These are phyloP conservation scores for Talaromyces sp. DNA, from an alignment of 2,329 filamentous ascomycete genomes.

Conservation along the genomic window DNA sequence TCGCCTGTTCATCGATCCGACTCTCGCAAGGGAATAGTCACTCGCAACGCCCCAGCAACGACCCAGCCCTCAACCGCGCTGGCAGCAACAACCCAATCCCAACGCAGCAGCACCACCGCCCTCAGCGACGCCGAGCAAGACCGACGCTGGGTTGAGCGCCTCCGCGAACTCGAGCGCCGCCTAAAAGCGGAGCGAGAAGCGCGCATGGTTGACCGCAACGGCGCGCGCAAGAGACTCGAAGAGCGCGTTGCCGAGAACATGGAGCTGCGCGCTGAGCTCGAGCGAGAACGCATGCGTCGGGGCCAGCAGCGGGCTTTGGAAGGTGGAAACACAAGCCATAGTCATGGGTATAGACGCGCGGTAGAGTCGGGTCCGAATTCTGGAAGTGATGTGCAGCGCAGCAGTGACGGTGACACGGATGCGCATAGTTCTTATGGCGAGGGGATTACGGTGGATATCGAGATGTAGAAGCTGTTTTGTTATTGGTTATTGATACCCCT, in stretches of 20 bases:
- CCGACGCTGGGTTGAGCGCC: conserved; percentile 70
- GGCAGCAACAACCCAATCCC: conserved; percentile 17
- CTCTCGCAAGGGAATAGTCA: conserved; percentile 15
- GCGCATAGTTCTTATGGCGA: conserved; percentile 30
- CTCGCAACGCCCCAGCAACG: conserved; percentile 23
- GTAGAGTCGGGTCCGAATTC: conserved; percentile 4
- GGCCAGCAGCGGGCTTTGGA: conserved; percentile 2
- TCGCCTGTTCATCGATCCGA: conserved; percentile 13
- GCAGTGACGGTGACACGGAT: conserved; percentile 20
- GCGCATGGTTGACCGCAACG: conserved; percentile 74
- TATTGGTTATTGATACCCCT: not conserved
- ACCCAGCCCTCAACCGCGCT: conserved; percentile 26
- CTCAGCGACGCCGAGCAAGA: conserved; percentile 51
- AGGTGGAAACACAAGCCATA: not conserved
- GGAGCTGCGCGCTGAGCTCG: conserved; percentile 61
- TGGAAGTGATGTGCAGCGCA: conserved; percentile 10
- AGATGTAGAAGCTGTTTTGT: conserved; percentile 19
- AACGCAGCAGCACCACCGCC: conserved; percentile 17
- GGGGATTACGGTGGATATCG: conserved; percentile 33
- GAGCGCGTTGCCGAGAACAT: conserved; percentile 71
- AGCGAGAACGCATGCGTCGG: conserved; percentile 47
- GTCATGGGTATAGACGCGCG: not conserved
- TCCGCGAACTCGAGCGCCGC: conserved; percentile 81
- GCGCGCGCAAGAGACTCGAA: conserved; percentile 72
- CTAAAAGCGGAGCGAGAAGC: conserved; percentile 88